phyloP scores from a whole-genome alignment of 2,329 filamentous ascomycete genomes.

The Dactylellina cionopaga region DNA sequence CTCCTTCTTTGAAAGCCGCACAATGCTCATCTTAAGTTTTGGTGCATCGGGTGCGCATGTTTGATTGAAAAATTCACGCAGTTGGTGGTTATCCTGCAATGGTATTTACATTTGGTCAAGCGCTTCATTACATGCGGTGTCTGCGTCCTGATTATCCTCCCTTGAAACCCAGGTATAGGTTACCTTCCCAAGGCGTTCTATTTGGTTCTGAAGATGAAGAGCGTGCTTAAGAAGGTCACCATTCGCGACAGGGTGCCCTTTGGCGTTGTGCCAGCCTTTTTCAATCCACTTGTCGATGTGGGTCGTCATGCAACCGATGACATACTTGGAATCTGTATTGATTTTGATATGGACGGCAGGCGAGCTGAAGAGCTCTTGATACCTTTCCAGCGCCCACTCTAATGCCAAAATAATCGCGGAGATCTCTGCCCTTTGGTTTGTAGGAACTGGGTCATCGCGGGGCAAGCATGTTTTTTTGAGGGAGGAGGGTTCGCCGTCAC shows the following conservation, averaged over 20 bases:
- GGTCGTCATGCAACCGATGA: slow-evolving; percentile 58
- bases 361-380: slow-evolving; percentile 37
- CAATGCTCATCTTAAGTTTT: too few species aligned
- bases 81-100: too few species aligned
- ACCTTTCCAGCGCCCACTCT: slow-evolving; percentile 62
- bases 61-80: too few species aligned
- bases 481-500: slow-evolving; percentile 1
- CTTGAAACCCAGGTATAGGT: slow-evolving; percentile 60
- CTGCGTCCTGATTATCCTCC: slow-evolving; percentile 58
- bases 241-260: slow-evolving; percentile 59
- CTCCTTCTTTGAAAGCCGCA: too few species aligned
- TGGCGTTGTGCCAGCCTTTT: slow-evolving; percentile 59
- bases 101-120: slow-evolving; percentile 58
- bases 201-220: slow-evolving; percentile 54
- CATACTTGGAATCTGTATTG: slow-evolving; percentile 60
- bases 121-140: slow-evolving; percentile 58
- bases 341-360: slow-evolving; percentile 58
- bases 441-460: slow-evolving; percentile 51
- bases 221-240: slow-evolving; percentile 59
- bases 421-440: slow-evolving; percentile 61
- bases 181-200: slow-evolving; percentile 58
- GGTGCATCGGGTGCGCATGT: too few species aligned
- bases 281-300: slow-evolving; percentile 59
- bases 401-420: slow-evolving; percentile 64
- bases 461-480: slow-evolving; percentile 22